Percentiles rank a stretch among this genome's conserved stretches.
These are phyloP conservation scores for Phylloporus scabripes DNA, from an alignment of 768 basidiomycete species.

Conservation along the genomic window DNA sequence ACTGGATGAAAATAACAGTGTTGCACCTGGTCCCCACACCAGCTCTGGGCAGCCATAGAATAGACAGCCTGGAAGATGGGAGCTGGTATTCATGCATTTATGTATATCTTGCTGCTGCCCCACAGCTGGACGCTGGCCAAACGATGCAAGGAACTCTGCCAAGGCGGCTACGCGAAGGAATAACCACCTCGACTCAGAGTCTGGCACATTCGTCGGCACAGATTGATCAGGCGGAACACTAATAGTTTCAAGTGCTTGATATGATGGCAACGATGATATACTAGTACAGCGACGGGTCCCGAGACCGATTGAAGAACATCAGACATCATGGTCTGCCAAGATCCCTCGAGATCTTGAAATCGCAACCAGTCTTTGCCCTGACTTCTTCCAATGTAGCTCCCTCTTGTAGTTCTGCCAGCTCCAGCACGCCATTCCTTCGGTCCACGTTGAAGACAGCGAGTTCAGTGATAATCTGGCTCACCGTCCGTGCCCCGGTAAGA, in stretches of 20 bases:
- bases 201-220: conserved; percentile 4
- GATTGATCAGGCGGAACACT: background rate
- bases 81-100: background rate
- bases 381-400: conserved; percentile 83
- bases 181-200: too few relatives aligned
- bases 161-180: too few relatives aligned
- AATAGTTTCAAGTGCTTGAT: background rate
- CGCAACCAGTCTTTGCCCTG: conserved; percentile 78
- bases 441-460: conserved; percentile 89
- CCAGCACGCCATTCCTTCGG: conserved; percentile 63
- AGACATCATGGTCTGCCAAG: conserved; percentile 43
- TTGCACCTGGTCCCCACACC: conserved; percentile 1
- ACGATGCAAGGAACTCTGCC: too few relatives aligned
- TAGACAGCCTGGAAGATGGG: background rate
- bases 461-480: conserved; percentile 92
- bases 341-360: conserved; percentile 58
- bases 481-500: conserved; percentile 80
- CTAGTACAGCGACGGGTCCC: conserved; percentile 4
- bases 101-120: too few relatives aligned
- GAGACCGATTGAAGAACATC: conserved; percentile 1
- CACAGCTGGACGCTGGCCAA: too few relatives aligned
- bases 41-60: conserved; percentile 5
- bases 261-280: conserved; percentile 1
- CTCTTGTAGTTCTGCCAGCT: conserved; percentile 76
- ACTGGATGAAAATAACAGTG: conserved; percentile 1